These are phyloP conservation scores for Candida freyschussii DNA, from an alignment of 1,139 yeast species.

Conservation along the genomic window DNA sequence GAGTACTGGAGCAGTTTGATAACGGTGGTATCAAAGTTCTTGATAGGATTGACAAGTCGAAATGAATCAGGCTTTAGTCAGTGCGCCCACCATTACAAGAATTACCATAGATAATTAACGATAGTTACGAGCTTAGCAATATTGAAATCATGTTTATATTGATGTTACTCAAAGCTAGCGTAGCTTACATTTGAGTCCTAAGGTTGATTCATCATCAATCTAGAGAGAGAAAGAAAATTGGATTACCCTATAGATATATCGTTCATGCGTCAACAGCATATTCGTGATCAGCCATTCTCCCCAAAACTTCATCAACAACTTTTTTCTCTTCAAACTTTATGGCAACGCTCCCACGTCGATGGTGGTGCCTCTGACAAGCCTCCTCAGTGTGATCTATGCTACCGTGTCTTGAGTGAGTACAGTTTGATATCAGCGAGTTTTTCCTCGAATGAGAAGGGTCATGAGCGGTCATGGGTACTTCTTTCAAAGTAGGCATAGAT, in stretches of 20 bases:
- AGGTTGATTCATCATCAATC: too few species aligned
- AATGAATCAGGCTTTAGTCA: too few species aligned
- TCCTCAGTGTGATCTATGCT: background rate
- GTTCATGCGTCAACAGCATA: too few species aligned
- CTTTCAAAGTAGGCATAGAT: slow-evolving; percentile 3
- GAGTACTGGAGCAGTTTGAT: slow-evolving; percentile 5
- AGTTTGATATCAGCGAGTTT: slow-evolving; percentile 15
- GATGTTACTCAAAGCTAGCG: slow-evolving; percentile 1
- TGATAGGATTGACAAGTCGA: slow-evolving; percentile 13
- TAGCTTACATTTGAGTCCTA: too few species aligned
- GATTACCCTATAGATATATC: too few species aligned
- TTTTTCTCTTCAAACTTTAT: slow-evolving; percentile 22
- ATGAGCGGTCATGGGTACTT: background rate
- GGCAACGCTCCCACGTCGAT: slow-evolving; percentile 25
- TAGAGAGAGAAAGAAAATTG: too few species aligned
- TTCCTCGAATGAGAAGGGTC: slow-evolving; percentile 11
- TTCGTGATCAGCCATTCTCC: background rate
- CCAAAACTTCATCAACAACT: slow-evolving; percentile 7
- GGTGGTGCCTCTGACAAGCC: slow-evolving; percentile 24
- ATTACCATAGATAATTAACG: too few species aligned
- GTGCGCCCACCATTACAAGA: too few species aligned
- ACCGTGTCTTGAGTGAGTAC: slow-evolving; percentile 9
- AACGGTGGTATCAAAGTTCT: slow-evolving; percentile 15
- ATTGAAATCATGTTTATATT: slow-evolving; percentile 3
- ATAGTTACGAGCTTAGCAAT: background rate